A percentile compares a stretch with the other conserved stretches of the same genome.
Conservation (phyloP, 306 rosid genomes). For the Pueraria montana region DNA sequence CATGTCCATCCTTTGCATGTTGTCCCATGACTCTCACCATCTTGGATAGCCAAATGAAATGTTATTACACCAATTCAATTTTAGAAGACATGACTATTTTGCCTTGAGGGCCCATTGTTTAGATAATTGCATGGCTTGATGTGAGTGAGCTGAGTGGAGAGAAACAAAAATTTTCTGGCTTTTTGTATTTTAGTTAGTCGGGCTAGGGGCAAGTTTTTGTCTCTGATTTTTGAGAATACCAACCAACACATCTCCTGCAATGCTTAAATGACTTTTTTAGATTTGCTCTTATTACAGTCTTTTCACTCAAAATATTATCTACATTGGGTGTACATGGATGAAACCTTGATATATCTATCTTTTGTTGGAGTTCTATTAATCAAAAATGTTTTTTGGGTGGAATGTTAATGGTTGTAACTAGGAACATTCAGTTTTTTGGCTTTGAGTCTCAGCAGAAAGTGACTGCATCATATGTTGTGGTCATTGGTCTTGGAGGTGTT, state of each 20-base stretch:
- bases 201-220: neutral
- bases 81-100: conserved; percentile 5
- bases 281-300: neutral
- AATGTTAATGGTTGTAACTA: conserved; percentile 49
- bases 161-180: neutral
- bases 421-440: conserved; percentile 96
- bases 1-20: neutral
- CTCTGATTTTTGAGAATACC: neutral
- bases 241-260: conserved; percentile 8
- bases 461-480: conserved; percentile 87
- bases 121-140: neutral
- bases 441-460: conserved; percentile 82
- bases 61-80: conserved; percentile 8
- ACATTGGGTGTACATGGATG: neutral
- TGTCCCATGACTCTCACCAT: neutral
- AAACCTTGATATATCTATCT: conserved; percentile 16
- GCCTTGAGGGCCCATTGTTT: neutral
- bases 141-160: too few relatives aligned
- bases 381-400: conserved; percentile 32
- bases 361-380: conserved; percentile 40
- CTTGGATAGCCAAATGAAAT: conserved; percentile 31
- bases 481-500: conserved; percentile 98
- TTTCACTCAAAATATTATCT: conserved; percentile 19
- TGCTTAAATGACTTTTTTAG: neutral
- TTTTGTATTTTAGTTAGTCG: neutral